Evolutionary conservation across 2,329 filamentous ascomycete species (phyloP).

Genomic region (Penicillium sp.): DNA sequence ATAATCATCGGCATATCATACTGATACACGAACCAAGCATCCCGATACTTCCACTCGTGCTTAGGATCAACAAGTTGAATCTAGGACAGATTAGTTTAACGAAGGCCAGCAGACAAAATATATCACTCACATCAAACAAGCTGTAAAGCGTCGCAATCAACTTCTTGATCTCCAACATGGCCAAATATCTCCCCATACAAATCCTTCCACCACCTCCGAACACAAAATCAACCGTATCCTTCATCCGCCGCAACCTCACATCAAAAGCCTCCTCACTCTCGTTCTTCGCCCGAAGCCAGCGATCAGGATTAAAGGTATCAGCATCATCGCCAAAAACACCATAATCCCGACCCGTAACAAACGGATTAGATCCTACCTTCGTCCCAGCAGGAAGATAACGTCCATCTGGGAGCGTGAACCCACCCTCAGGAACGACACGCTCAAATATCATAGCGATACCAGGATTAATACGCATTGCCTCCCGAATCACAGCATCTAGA

Average conservation of each 20-base stretch:
- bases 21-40: constrained; percentile 63
- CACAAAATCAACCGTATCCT: constrained; percentile 37
- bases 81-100: constrained; percentile 42
- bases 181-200: constrained; percentile 58
- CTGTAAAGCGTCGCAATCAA: constrained; percentile 52
- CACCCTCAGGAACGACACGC: constrained; percentile 47
- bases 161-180: constrained; percentile 61
- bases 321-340: constrained; percentile 48
- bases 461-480: constrained; percentile 53
- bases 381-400: constrained; percentile 37
- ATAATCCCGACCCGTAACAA: constrained; percentile 40
- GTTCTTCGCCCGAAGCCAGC: constrained; percentile 45
- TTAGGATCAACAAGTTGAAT: constrained; percentile 55
- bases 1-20: constrained; percentile 52
- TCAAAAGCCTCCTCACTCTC: constrained; percentile 38
- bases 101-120: neutral
- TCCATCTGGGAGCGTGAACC: constrained; percentile 31
- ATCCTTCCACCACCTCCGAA: constrained; percentile 58
- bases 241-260: constrained; percentile 39
- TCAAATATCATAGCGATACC: constrained; percentile 51
- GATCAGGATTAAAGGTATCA: constrained; percentile 48
- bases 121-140: constrained; percentile 18
- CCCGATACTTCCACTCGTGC: constrained; percentile 53
- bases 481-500: constrained; percentile 54
- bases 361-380: constrained; percentile 38